Conservation (phyloP, 495 filamentous ascomycete species). For the Cryomyces minteri region DNA sequence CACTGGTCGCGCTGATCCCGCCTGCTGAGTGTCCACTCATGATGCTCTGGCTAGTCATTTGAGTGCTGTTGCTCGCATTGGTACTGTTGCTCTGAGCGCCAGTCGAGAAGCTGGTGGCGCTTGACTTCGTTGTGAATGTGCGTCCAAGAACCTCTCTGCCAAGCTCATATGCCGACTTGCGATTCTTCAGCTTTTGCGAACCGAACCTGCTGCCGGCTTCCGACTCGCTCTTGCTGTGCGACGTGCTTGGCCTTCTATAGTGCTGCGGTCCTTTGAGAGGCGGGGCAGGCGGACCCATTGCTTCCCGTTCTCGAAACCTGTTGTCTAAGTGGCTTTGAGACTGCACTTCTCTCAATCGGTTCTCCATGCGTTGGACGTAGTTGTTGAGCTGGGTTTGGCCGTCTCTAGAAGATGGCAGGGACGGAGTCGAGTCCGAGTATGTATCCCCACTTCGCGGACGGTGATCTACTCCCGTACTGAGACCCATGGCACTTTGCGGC, state of each 20-base stretch:
- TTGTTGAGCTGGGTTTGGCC: constrained; percentile 55
- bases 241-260: constrained; percentile 26
- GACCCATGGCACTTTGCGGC: constrained; percentile 56
- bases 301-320: constrained; percentile 1
- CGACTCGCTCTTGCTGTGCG: constrained; percentile 16
- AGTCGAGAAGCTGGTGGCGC: constrained; percentile 52
- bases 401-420: constrained; percentile 17
- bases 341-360: constrained; percentile 52
- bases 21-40: constrained; percentile 90
- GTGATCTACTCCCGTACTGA: constrained; percentile 22
- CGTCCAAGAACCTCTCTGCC: constrained; percentile 48
- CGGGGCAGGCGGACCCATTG: constrained; percentile 17
- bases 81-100: constrained; percentile 55
- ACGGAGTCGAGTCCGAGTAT: background rate
- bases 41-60: constrained; percentile 61
- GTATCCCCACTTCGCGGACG: background rate
- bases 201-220: constrained; percentile 13
- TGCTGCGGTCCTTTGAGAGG: constrained; percentile 31
- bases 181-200: constrained; percentile 28
- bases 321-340: constrained; percentile 26
- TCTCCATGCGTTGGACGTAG: constrained; percentile 82
- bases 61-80: constrained; percentile 50
- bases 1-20: constrained; percentile 85
- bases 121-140: constrained; percentile 77
- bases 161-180: constrained; percentile 75